Evolutionary conservation across 108 stramenopile genomes (phyloP).

Genomic region (Cyclotella distinguenda): DNA sequence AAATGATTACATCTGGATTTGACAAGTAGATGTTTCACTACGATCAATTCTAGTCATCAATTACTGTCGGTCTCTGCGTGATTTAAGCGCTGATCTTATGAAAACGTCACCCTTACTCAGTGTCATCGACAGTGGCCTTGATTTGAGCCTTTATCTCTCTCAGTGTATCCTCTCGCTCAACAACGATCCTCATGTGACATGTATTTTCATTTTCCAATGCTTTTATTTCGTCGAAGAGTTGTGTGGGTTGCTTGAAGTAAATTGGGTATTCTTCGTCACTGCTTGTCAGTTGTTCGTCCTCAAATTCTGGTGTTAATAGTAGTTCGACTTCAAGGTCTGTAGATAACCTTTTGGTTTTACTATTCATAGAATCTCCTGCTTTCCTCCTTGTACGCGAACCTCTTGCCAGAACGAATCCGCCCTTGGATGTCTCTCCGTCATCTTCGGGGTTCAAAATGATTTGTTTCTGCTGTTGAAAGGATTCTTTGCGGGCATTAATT

Average conservation of each 20-base stretch:
- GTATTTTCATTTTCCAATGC: conserved; percentile 1
- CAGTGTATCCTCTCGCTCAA: not conserved
- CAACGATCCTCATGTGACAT: not conserved
- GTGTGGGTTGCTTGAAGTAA: conserved; percentile 4
- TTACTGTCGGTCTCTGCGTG: no score
- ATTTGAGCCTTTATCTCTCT: conserved; percentile 1
- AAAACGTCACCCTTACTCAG: not conserved
- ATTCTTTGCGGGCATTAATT: conserved; percentile 13
- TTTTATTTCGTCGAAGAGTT: not conserved
- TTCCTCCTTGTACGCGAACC: not conserved
- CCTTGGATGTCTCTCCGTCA: not conserved
- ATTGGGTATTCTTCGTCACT: conserved; percentile 16
- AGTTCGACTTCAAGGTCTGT: not conserved
- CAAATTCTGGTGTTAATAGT: conserved; percentile 3
- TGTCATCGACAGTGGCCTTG: not conserved
- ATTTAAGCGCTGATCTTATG: no score
- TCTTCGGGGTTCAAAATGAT: not conserved
- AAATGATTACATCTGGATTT: no score
- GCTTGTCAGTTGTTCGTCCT: conserved; percentile 17
- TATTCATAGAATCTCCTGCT: not conserved
- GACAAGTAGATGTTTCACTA: no score
- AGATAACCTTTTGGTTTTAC: not conserved
- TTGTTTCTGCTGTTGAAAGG: not conserved
- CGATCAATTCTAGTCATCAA: no score
- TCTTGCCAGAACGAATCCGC: no score